Conservation (phyloP, 2,329 filamentous ascomycete genomes). For the Emericellopsis cladophorae region DNA sequence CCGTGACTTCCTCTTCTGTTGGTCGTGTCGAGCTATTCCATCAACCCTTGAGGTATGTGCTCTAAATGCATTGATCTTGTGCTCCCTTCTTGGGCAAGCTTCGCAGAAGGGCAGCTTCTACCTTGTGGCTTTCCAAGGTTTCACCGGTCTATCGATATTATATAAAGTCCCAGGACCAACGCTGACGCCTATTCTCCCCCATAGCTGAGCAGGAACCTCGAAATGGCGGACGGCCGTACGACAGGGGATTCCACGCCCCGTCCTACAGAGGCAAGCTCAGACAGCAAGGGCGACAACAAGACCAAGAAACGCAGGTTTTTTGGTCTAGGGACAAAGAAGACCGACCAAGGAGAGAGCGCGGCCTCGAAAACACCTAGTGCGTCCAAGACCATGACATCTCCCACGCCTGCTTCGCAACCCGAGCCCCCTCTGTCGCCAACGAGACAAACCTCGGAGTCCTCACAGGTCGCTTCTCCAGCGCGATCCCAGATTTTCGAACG, state of each 20-base stretch:
- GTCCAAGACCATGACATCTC: slow-evolving; percentile 25
- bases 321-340: slow-evolving; percentile 51
- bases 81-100: too few relatives aligned
- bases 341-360: slow-evolving; percentile 23
- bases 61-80: too few relatives aligned
- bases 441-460: slow-evolving; percentile 56
- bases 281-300: slow-evolving; percentile 10
- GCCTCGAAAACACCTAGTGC: slow-evolving; percentile 18
- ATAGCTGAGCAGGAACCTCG: not conserved
- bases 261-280: slow-evolving; percentile 8
- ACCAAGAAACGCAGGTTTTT: slow-evolving; percentile 34
- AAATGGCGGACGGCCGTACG: slow-evolving; percentile 13
- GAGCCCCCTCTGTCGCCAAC: slow-evolving; percentile 48
- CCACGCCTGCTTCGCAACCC: slow-evolving; percentile 8
- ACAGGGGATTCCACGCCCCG: slow-evolving; percentile 17
- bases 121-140: too few relatives aligned
- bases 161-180: not conserved
- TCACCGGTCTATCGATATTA: too few relatives aligned
- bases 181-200: not conserved
- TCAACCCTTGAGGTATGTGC: too few relatives aligned
- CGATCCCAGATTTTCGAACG: slow-evolving; percentile 82
- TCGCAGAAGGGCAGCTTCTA: too few relatives aligned
- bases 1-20: too few relatives aligned
- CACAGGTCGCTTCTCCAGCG: slow-evolving; percentile 66
- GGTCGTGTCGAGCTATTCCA: too few relatives aligned